Evolutionary conservation across 768 basidiomycete species (phyloP).

Genomic region (Boletus rubroflammeus): DNA sequence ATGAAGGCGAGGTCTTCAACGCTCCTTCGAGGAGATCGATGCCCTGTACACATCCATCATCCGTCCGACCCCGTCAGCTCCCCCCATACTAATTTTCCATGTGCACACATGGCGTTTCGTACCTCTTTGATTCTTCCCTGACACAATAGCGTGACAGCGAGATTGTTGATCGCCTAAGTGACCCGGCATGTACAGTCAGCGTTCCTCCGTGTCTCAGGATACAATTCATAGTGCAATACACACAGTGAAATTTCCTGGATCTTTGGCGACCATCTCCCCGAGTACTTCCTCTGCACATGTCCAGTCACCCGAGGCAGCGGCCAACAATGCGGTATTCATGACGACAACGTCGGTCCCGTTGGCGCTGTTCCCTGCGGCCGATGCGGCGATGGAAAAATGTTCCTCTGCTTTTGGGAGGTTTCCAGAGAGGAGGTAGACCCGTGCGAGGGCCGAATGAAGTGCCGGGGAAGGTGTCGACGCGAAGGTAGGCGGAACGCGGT

Average conservation of each 20-base stretch:
- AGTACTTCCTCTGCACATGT: constrained; percentile 45
- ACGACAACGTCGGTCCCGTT: constrained; percentile 44
- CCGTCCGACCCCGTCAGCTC: neutral
- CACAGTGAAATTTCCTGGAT: constrained; percentile 61
- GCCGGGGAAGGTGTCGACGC: constrained; percentile 41
- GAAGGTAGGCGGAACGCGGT: constrained; percentile 22
- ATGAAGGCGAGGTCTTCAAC: constrained; percentile 60
- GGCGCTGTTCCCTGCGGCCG: constrained; percentile 42
- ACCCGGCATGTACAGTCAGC: neutral
- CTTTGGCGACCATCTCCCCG: constrained; percentile 41
- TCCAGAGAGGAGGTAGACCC: constrained; percentile 74
- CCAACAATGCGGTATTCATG: constrained; percentile 67
- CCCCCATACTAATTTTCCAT: neutral
- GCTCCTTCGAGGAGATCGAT: constrained; percentile 67
- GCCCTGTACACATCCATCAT: constrained; percentile 41
- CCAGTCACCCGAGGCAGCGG: constrained; percentile 74
- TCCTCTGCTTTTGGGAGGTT: constrained; percentile 54
- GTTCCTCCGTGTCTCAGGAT: too few relatives aligned
- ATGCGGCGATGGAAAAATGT: constrained; percentile 45
- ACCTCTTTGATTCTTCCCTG: constrained; percentile 76
- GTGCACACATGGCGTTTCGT: neutral
- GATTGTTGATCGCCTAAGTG: constrained; percentile 67
- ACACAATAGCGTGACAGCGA: constrained; percentile 66
- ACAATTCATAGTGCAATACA: neutral
- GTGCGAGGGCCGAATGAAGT: constrained; percentile 65